These are phyloP conservation scores for Torrubiella hemipterigena DNA, from an alignment of 2,329 filamentous ascomycete genomes.

Conservation along the genomic window DNA sequence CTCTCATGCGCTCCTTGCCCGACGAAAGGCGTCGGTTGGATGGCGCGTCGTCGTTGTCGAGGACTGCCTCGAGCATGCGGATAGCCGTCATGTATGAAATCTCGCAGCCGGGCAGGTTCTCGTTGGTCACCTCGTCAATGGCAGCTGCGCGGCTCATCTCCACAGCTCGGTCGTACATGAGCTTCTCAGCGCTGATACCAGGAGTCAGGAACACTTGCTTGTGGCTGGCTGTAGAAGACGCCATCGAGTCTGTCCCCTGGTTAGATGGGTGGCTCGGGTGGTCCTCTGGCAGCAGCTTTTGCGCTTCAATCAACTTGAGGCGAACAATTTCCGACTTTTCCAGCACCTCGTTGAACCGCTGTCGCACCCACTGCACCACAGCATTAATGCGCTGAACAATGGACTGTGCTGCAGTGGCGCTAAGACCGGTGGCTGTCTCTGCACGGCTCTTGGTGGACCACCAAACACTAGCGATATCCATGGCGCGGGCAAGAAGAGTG, in stretches of 20 bases:
- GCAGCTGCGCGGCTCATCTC: conserved; percentile 95
- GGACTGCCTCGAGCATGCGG: conserved; percentile 84
- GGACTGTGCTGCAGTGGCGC: conserved; percentile 28
- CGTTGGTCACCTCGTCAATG: conserved; percentile 89
- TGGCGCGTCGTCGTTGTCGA: conserved; percentile 66
- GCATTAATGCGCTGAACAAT: conserved; percentile 69
- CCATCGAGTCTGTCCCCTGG: conserved; percentile 46
- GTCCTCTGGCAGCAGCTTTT: conserved; percentile 69
- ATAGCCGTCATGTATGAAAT: conserved; percentile 90
- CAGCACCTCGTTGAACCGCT: conserved; percentile 90
- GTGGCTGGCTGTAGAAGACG: conserved; percentile 46
- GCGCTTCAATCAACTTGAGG: conserved; percentile 73
- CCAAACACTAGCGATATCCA: conserved; percentile 90
- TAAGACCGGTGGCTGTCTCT: conserved; percentile 39
- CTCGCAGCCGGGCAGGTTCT: conserved; percentile 78
- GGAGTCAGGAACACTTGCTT: conserved; percentile 77
- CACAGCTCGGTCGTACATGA: conserved; percentile 95
- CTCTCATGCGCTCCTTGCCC: conserved; percentile 28
- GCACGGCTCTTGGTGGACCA: conserved; percentile 70
- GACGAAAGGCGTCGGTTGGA: conserved; percentile 19
- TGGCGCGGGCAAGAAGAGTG: conserved; percentile 79
- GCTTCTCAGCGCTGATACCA: conserved; percentile 85
- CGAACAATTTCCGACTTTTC: conserved; percentile 96
- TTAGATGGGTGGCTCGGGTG: conserved; percentile 82
- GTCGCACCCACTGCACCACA: conserved; percentile 90